phyloP scores from a whole-genome alignment of 2,329 filamentous ascomycete genomes.

The Fusarium longipes region DNA sequence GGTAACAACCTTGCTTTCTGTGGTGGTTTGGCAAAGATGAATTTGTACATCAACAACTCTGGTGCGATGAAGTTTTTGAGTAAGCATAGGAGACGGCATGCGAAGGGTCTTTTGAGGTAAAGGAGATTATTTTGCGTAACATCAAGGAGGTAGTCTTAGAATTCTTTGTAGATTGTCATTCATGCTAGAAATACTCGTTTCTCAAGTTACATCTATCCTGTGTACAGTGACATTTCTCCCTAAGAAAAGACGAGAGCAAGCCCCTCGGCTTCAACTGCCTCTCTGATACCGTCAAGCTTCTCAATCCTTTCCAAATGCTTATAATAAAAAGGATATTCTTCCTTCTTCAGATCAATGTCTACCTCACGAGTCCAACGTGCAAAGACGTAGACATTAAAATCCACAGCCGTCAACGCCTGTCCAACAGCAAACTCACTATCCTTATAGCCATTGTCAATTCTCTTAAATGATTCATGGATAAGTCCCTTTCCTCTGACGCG shows the following conservation, averaged over 20 bases:
- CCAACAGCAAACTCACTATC: slow-evolving; percentile 13
- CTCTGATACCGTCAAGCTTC: background rate
- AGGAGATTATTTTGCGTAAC: no score
- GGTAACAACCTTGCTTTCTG: slow-evolving; percentile 50
- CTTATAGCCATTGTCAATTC: slow-evolving; percentile 6
- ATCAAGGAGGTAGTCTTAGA: no score
- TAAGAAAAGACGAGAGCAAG: slow-evolving; percentile 1
- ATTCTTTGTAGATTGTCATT: background rate
- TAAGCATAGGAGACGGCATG: slow-evolving; percentile 21
- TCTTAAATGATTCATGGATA: background rate
- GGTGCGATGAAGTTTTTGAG: slow-evolving; percentile 16
- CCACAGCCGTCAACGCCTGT: slow-evolving; percentile 19
- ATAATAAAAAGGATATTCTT: slow-evolving; percentile 8
- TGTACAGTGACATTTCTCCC: background rate
- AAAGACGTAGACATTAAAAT: slow-evolving; percentile 41
- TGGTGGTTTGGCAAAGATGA: slow-evolving; percentile 48
- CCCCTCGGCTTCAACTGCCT: background rate
- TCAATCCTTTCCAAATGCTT: slow-evolving; percentile 2
- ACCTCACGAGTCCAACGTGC: slow-evolving; percentile 29
- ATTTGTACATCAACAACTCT: slow-evolving; percentile 48
- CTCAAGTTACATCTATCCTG: no score
- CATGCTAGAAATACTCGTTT: no score
- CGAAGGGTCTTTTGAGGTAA: background rate
- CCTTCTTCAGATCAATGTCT: slow-evolving; percentile 16
- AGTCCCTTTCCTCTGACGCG: background rate